Evolutionary conservation across 495 filamentous ascomycete genomes (phyloP), one percentile per base, ranked within the genome.

Genomic region (Penicillium turbatum): DNA sequence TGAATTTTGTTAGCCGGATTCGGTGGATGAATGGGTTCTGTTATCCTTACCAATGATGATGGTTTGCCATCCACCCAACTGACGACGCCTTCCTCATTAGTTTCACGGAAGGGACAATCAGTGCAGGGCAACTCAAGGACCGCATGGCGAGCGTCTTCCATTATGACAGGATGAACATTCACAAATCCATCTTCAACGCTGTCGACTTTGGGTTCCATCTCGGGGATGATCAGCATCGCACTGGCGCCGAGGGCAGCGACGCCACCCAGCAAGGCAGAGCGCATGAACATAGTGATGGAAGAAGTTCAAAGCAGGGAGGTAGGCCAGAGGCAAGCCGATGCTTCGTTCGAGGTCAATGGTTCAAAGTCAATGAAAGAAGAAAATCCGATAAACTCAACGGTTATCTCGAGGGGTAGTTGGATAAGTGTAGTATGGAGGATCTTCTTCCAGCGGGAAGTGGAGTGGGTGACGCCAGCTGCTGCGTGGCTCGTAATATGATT

Each of bases 211-310:
- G 53, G 53, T 26, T 69, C 65, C 37, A 65, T 55, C 49, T 77
- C 76, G 40, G 74, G 75, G 39, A 74, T 53, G 34, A 81, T 68
- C 43, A 81, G 62, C 54, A 81, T 67, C n/a, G 77, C 75, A 34
- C 67, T 71, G 58, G 73, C 68, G 62, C 68, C 61, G 34, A 78
- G 60, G 32, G 71, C 76, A 44, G 74, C 62, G 29, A 67, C 65
- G 54, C 70, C 70, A 57, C 69, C 72, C 40, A 76, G 55, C 15
- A 75, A 56, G 32, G 74, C 57, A 53, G 72, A 75, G 45, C 70
- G 72, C 36, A 78, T 51, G 47, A 70, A 64, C 76, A 79, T 79
- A 27, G 30, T 31, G 47, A 39, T 48, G 13, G 9, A 11, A 3
- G 21, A 37, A 39, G 36, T 17, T 45, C 27, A 12, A 45, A 13